phyloP scores from a whole-genome alignment of 495 filamentous ascomycete genomes.

The Neurospora pannonica region DNA sequence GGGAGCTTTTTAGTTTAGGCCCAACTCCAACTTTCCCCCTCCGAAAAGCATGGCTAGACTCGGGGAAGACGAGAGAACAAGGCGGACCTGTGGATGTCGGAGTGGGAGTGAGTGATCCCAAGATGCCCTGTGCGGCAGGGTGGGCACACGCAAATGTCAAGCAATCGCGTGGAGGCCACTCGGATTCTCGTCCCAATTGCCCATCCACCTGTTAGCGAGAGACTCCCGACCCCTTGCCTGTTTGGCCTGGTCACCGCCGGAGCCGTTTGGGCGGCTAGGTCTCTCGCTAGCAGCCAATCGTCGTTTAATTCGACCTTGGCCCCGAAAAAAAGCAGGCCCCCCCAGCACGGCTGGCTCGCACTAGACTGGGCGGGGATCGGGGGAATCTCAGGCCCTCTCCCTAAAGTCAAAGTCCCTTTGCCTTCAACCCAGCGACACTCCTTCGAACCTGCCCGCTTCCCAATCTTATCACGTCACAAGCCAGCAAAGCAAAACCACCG shows the following conservation, averaged over 20 bases:
- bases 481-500: slow-evolving; percentile 20
- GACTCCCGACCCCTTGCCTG: slow-evolving; percentile 6
- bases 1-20: not conserved
- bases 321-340: slow-evolving; percentile 14
- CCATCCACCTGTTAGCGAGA: slow-evolving; percentile 14
- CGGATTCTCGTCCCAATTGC: not conserved
- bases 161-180: not conserved
- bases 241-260: not conserved
- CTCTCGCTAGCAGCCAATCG: slow-evolving; percentile 11
- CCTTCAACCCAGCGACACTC: slow-evolving; percentile 14
- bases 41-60: not conserved
- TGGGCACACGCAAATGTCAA: not conserved
- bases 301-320: slow-evolving; percentile 11
- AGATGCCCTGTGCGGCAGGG: not conserved
- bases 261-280: slow-evolving; percentile 7
- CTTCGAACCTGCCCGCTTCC: slow-evolving; percentile 11
- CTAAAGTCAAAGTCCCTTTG: slow-evolving; percentile 15
- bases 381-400: slow-evolving; percentile 9
- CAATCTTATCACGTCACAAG: slow-evolving; percentile 23
- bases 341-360: slow-evolving; percentile 10
- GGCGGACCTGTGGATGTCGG: not conserved
- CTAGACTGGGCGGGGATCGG: slow-evolving; percentile 20
- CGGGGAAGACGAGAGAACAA: not conserved
- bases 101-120: not conserved
- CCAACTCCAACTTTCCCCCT: not conserved